Evolutionary conservation across 2,329 filamentous ascomycete genomes (phyloP).

Genomic region (Paecilomyces sp.): DNA sequence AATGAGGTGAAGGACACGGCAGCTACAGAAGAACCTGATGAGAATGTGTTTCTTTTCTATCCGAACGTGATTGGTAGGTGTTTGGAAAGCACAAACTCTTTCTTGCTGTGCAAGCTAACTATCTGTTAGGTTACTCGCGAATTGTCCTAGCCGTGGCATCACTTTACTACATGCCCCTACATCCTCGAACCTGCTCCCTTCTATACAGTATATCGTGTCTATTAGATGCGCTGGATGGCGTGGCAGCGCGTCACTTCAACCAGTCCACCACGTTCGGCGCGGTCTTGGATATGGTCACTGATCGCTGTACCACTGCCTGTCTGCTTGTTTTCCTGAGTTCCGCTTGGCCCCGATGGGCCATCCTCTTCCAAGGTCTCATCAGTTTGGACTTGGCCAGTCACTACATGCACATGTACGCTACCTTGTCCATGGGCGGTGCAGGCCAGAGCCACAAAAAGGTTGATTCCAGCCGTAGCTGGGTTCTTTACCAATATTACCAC

Average conservation of each 20-base stretch:
- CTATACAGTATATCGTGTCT: conserved; percentile 87
- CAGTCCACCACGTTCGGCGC: conserved; percentile 95
- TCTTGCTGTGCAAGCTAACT: conserved; percentile 1
- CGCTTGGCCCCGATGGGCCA: conserved; percentile 88
- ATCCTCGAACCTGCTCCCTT: conserved; percentile 88
- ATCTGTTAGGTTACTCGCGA: conserved; percentile 59
- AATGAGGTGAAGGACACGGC: conserved; percentile 22
- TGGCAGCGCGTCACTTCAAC: conserved; percentile 78
- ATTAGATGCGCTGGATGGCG: conserved; percentile 89
- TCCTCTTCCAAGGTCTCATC: conserved; percentile 90
- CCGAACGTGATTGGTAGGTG: conserved; percentile 71
- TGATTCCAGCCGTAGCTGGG: conserved; percentile 76
- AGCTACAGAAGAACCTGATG: conserved; percentile 34
- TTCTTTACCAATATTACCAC: conserved; percentile 93
- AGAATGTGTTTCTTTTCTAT: conserved; percentile 77
- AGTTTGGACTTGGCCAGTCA: conserved; percentile 89
- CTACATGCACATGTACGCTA: conserved; percentile 99
- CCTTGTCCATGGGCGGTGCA: conserved; percentile 75
- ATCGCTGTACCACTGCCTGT: conserved; percentile 93
- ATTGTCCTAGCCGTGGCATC: conserved; percentile 80
- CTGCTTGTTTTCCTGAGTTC: conserved; percentile 90
- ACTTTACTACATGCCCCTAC: conserved; percentile 97
- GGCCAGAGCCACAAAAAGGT: conserved; percentile 87
- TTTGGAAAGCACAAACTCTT: background rate
- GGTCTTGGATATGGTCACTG: conserved; percentile 97